Evolutionary conservation across 495 filamentous ascomycete species (phyloP).

Genomic region (Aspergillus sparsus): DNA sequence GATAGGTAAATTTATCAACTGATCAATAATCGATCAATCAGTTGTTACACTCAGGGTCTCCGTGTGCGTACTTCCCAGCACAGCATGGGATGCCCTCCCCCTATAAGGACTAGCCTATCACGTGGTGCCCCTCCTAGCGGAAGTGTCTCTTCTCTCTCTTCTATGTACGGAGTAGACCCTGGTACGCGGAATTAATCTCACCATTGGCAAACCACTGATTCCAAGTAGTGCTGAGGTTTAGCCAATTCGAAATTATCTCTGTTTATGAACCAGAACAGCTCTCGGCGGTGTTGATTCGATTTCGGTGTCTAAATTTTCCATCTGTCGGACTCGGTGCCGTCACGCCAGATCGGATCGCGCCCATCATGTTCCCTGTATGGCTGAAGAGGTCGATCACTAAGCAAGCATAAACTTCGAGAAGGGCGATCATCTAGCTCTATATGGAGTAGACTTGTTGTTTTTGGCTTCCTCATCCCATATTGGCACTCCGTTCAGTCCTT

Average conservation of each 20-base stretch:
- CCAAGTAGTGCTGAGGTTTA: background rate
- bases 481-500: background rate
- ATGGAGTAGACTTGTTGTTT: constrained; percentile 3
- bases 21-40: constrained; percentile 19
- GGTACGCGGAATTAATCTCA: constrained; percentile 16
- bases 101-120: constrained; percentile 27
- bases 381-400: constrained; percentile 20
- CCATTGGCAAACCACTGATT: constrained; percentile 1
- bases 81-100: constrained; percentile 20
- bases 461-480: background rate
- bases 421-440: constrained; percentile 23
- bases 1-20: constrained; percentile 9
- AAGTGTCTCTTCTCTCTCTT: background rate
- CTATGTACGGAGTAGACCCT: too few species aligned
- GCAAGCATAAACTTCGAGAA: constrained; percentile 20
- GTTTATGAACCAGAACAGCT: background rate
- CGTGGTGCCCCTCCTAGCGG: constrained; percentile 26
- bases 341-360: background rate
- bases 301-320: background rate
- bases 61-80: constrained; percentile 33
- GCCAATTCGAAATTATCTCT: background rate
- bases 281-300: background rate
- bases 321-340: background rate
- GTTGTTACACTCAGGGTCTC: constrained; percentile 22
- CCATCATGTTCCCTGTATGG: background rate